phyloP scores from a whole-genome alignment of 768 basidiomycete species.

The Psilocybe tampanensis region DNA sequence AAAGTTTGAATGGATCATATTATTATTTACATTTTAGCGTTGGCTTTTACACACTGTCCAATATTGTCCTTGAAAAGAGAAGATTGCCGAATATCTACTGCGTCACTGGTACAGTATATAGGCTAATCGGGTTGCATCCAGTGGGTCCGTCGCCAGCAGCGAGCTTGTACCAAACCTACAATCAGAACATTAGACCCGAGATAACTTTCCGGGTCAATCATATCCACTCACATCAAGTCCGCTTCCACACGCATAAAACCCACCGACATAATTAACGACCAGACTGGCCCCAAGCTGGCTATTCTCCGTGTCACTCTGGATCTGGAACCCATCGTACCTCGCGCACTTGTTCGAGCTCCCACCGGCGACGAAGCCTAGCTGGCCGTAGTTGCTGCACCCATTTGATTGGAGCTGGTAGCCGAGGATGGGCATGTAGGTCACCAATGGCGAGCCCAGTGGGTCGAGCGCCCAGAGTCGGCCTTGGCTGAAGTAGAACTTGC shows the following conservation, averaged over 20 bases:
- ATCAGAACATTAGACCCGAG: neutral
- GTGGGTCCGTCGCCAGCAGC: conserved; percentile 15
- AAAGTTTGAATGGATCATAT: conserved; percentile 32
- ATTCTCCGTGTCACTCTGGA: conserved; percentile 27
- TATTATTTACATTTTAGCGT: neutral
- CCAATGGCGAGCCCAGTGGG: conserved; percentile 8
- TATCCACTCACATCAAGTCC: conserved; percentile 22
- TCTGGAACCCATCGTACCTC: conserved; percentile 18
- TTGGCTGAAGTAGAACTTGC: conserved; percentile 29
- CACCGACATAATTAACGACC: conserved; percentile 26
- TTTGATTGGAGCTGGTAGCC: conserved; percentile 12
- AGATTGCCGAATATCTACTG: neutral
- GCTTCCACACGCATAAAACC: conserved; percentile 30
- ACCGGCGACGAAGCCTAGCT: conserved; percentile 21
- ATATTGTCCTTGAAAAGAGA: no score
- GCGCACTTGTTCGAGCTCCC: conserved; percentile 27
- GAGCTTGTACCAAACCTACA: conserved; percentile 26
- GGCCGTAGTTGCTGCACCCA: conserved; percentile 23
- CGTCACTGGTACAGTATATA: conserved; percentile 23
- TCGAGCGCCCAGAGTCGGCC: conserved; percentile 18
- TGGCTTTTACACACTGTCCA: neutral
- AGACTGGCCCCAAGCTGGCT: conserved; percentile 28
- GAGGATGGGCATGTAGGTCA: conserved; percentile 16
- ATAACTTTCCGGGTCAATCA: neutral
- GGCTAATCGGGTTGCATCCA: conserved; percentile 17